phyloP scores from a whole-genome alignment of 179 eudicot genomes.

The Beta lomatogona region DNA sequence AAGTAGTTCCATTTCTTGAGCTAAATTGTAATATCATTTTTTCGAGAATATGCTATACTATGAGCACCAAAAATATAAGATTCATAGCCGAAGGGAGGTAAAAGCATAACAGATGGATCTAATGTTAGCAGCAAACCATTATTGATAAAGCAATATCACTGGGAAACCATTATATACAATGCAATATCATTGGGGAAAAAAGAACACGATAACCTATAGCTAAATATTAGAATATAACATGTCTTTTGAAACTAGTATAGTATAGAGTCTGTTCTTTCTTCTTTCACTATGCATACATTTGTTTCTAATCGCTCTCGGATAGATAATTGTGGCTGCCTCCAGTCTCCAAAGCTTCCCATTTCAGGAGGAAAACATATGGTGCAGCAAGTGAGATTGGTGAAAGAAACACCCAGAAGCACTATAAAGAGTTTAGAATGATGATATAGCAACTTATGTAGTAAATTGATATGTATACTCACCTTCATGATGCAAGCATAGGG shows the following conservation, averaged over 20 bases:
- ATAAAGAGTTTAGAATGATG: not conserved
- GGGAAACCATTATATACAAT: not conserved
- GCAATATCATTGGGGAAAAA: not conserved
- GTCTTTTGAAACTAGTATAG: not conserved
- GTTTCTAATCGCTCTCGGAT: not conserved
- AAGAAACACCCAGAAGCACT: not conserved
- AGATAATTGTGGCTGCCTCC: not conserved
- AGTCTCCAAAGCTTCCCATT: not conserved
- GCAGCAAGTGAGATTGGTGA: not conserved
- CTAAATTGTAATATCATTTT: no score
- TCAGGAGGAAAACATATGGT: not conserved
- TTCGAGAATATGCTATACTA: no score
- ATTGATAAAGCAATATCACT: not conserved
- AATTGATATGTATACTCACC: constrained; percentile 37
- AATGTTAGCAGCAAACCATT: not conserved
- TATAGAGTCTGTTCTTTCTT: not conserved
- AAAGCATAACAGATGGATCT: not conserved
- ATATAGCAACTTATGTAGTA: not conserved
- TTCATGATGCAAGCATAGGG: constrained; percentile 84
- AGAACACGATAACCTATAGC: not conserved
- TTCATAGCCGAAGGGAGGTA: not conserved
- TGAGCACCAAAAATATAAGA: not conserved
- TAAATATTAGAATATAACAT: not conserved
- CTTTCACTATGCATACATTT: not conserved
- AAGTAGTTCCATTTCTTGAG: not conserved